phyloP scores from a whole-genome alignment of 164 flowering plant genomes.

The Kalanchoe fedtschenkoi region DNA sequence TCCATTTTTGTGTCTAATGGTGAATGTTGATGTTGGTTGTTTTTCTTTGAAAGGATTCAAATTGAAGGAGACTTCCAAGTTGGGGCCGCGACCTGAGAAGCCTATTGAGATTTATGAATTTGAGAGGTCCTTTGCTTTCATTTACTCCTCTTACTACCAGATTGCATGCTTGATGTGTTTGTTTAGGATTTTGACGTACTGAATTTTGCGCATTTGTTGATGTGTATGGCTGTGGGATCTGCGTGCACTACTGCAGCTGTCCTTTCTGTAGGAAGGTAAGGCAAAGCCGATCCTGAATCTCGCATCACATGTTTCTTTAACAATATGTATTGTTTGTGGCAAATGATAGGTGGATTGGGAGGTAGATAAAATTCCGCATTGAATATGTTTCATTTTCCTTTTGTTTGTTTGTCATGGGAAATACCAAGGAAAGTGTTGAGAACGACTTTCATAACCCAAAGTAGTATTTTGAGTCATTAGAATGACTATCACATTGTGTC shows the following conservation, averaged over 20 bases:
- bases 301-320: neutral
- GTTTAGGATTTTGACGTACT: neutral
- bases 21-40: neutral
- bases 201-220: neutral
- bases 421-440: too few species aligned
- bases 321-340: neutral
- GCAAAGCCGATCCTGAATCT: neutral
- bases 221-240: conserved; percentile 1
- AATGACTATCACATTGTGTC: neutral
- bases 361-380: too few species aligned
- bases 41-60: conserved; percentile 38
- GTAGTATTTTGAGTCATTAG: neutral
- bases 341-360: too few species aligned
- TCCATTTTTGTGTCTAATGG: neutral
- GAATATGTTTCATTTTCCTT: too few species aligned
- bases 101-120: conserved; percentile 94
- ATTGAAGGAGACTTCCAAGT: conserved; percentile 71
- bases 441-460: too few species aligned
- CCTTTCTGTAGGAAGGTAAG: conserved; percentile 96
- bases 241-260: conserved; percentile 61
- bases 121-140: neutral
- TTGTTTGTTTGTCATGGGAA: too few species aligned
- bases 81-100: conserved; percentile 91
- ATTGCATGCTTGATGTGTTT: neutral
- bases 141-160: neutral